Evolutionary conservation across 169 alveolate species (phyloP).

Genomic region (Pseudocohnilembus persalinus): DNA sequence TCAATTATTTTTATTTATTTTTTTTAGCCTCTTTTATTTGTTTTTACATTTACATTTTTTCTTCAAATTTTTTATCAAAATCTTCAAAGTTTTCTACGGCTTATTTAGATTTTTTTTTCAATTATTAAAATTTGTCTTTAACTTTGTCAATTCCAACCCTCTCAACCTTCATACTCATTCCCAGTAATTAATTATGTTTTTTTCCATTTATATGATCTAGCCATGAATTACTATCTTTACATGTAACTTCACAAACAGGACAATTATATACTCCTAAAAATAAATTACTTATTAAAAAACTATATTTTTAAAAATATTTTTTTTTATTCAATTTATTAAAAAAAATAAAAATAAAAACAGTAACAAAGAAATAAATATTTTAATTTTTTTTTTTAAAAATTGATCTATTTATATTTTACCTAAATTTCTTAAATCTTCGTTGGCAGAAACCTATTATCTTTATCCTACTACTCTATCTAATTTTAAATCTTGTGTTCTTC

Average conservation of each 20-base stretch:
- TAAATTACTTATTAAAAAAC: no score
- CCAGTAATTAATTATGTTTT: constrained; percentile 90
- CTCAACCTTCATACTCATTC: constrained; percentile 94
- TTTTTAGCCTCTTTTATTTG: no score
- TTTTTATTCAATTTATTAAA: no score
- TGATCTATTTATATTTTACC: background rate
- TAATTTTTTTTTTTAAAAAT: no score
- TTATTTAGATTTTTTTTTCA: constrained; percentile 47
- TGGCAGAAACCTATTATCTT: constrained; percentile 5
- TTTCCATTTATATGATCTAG: constrained; percentile 93
- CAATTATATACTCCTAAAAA: background rate
- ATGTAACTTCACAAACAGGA: constrained; percentile 60
- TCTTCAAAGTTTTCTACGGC: background rate
- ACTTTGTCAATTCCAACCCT: constrained; percentile 83
- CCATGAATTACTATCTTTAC: constrained; percentile 90
- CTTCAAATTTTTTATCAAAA: background rate
- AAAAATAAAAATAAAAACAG: no score
- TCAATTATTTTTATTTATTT: no score
- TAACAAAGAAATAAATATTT: no score
- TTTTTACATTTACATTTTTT: no score
- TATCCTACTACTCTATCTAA: constrained; percentile 12
- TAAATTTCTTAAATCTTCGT: background rate
- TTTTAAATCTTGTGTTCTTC: constrained; percentile 18
- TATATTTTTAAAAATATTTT: no score
- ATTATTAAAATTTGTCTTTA: constrained; percentile 67